These are phyloP conservation scores for Quercus phellos DNA, from an alignment of 331 rosid species.

Conservation along the genomic window DNA sequence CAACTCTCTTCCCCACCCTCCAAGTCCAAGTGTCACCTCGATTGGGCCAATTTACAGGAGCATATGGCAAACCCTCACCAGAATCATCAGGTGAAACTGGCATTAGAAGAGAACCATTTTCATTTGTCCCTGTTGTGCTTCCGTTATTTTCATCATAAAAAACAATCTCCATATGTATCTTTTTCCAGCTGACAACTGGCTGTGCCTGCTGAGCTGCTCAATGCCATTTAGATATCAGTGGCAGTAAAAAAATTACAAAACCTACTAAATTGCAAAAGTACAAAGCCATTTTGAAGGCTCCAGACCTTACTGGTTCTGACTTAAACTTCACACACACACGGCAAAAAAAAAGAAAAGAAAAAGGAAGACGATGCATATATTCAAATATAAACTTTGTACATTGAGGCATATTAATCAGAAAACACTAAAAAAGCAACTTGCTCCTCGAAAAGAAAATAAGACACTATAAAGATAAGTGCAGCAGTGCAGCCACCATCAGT, in stretches of 20 bases:
- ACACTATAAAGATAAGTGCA: background rate
- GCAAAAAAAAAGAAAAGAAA: background rate
- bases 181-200: background rate
- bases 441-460: background rate
- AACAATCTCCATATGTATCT: background rate
- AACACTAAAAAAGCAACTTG: background rate
- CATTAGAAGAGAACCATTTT: conserved; percentile 19
- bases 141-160: conserved; percentile 24
- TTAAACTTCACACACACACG: background rate
- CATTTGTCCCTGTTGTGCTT: conserved; percentile 9
- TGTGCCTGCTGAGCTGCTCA: background rate
- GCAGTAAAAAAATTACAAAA: background rate
- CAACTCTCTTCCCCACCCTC: conserved; percentile 61
- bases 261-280: background rate
- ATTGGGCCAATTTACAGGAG: conserved; percentile 69
- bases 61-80: conserved; percentile 75
- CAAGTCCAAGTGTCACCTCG: conserved; percentile 74
- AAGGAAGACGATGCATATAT: background rate
- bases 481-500: no score
- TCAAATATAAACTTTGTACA: background rate
- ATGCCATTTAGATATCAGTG: background rate
- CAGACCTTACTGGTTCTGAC: background rate
- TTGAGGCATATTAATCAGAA: background rate
- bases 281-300: background rate
- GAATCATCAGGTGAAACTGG: conserved; percentile 41